Evolutionary conservation across 768 basidiomycete genomes (phyloP).

Genomic region (Rhodotorula kratochvilovae): DNA sequence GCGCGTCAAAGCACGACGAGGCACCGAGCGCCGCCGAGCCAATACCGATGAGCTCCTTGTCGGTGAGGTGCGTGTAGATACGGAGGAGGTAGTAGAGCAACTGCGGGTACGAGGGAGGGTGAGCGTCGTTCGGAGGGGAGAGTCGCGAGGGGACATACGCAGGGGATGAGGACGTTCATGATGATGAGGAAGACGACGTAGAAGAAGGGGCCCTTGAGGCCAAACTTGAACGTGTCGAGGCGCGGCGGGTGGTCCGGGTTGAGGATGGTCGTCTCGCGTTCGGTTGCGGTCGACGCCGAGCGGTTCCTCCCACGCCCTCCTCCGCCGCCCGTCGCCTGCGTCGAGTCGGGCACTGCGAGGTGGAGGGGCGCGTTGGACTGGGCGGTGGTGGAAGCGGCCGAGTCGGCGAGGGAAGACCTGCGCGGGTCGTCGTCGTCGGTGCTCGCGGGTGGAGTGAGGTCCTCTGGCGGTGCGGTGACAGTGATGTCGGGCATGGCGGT

Average conservation of each 20-base stretch:
- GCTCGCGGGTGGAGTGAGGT: not conserved
- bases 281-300: not conserved
- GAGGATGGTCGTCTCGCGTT: not conserved
- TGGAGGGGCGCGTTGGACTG: constrained; percentile 1
- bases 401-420: not conserved
- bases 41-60: constrained; percentile 38
- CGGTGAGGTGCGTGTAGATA: not conserved
- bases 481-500: not conserved
- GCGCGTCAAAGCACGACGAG: constrained; percentile 41
- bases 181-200: constrained; percentile 31
- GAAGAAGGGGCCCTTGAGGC: constrained; percentile 33
- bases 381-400: not conserved
- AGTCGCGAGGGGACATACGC: constrained; percentile 6
- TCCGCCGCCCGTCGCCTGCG: not conserved
- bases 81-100: not conserved
- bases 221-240: constrained; percentile 43
- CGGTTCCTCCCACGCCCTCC: not conserved
- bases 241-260: constrained; percentile 20
- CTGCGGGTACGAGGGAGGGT: not conserved
- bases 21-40: constrained; percentile 38
- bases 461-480: not conserved
- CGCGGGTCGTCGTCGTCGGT: not conserved
- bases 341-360: not conserved
- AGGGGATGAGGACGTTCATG: constrained; percentile 35
- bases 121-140: too few relatives aligned